Percentiles rank a stretch among this genome's conserved stretches.
These are phyloP conservation scores for Penicillium alfredii DNA, from an alignment of 495 filamentous ascomycete species.

Conservation along the genomic window DNA sequence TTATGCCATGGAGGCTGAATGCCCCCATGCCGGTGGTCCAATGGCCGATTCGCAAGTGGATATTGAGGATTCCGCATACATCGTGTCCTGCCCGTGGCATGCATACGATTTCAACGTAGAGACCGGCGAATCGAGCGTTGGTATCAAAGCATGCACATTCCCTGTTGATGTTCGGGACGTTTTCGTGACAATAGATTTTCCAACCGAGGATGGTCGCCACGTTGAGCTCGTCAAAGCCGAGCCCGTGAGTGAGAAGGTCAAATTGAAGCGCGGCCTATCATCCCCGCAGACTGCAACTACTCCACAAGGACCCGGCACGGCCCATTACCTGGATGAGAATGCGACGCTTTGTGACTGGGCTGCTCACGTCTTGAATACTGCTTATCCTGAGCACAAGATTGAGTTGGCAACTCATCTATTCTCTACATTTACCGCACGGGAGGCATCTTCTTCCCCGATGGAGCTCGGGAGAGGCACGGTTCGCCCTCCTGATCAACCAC, in stretches of 20 bases:
- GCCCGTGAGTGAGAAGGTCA: conserved; percentile 46
- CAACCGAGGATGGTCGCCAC: conserved; percentile 8
- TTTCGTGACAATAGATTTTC: conserved; percentile 29
- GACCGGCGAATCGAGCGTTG: conserved; percentile 49
- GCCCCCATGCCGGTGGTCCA: conserved; percentile 47
- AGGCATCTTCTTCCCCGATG: conserved; percentile 40
- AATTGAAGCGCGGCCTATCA: conserved; percentile 37
- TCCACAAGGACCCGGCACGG: conserved; percentile 14
- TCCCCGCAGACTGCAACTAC: conserved; percentile 12
- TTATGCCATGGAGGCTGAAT: conserved; percentile 50
- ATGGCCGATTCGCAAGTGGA: conserved; percentile 47
- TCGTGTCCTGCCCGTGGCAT: conserved; percentile 52
- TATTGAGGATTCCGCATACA: conserved; percentile 49
- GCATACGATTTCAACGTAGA: conserved; percentile 54
- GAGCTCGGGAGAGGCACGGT: conserved; percentile 37
- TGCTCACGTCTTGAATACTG: conserved; percentile 44
- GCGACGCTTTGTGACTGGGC: conserved; percentile 49
- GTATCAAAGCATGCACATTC: conserved; percentile 49
- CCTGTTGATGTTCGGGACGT: conserved; percentile 38
- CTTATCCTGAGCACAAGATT: conserved; percentile 48
- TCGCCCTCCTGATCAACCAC: conserved; percentile 38
- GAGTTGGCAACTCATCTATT: conserved; percentile 47
- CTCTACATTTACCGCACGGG: conserved; percentile 36
- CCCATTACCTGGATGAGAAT: conserved; percentile 37
- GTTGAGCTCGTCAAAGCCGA: conserved; percentile 34